phyloP scores from a whole-genome alignment of 2,329 filamentous ascomycete genomes.

The Fusarium sp. region DNA sequence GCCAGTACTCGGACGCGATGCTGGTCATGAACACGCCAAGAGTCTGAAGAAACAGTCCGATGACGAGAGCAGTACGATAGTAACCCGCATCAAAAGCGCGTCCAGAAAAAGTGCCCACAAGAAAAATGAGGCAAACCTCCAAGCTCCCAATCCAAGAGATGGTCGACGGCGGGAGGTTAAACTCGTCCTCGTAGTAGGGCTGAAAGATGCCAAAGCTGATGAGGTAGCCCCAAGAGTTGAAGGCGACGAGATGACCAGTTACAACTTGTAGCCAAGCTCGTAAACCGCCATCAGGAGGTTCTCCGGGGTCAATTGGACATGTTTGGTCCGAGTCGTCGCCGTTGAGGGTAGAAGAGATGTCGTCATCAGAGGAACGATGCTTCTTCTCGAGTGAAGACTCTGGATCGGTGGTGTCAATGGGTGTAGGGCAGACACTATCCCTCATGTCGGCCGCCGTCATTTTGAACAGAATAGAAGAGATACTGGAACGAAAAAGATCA shows the following conservation, averaged over 20 bases:
- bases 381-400: slow-evolving; percentile 10
- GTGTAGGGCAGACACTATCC: slow-evolving; percentile 20
- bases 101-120: slow-evolving; percentile 54
- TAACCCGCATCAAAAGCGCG: slow-evolving; percentile 56
- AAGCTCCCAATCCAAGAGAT: slow-evolving; percentile 63
- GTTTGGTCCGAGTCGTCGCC: background rate
- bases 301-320: background rate
- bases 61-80: slow-evolving; percentile 46
- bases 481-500: background rate
- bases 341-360: slow-evolving; percentile 9
- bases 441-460: background rate
- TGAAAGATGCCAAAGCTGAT: slow-evolving; percentile 54
- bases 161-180: slow-evolving; percentile 47
- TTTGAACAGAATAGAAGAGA: background rate
- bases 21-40: slow-evolving; percentile 59
- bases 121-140: slow-evolving; percentile 56
- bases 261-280: slow-evolving; percentile 53
- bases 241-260: slow-evolving; percentile 50
- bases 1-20: slow-evolving; percentile 56
- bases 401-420: background rate
- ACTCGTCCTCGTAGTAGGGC: slow-evolving; percentile 50
- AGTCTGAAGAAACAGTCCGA: slow-evolving; percentile 55
- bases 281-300: slow-evolving; percentile 50
- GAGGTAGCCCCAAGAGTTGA: slow-evolving; percentile 53
- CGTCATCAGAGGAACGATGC: background rate